Evolutionary conservation across 2,329 filamentous ascomycete genomes (phyloP), one percentile per base, ranked within the genome.

Genomic region (Ceratocystis diversiconidia): DNA sequence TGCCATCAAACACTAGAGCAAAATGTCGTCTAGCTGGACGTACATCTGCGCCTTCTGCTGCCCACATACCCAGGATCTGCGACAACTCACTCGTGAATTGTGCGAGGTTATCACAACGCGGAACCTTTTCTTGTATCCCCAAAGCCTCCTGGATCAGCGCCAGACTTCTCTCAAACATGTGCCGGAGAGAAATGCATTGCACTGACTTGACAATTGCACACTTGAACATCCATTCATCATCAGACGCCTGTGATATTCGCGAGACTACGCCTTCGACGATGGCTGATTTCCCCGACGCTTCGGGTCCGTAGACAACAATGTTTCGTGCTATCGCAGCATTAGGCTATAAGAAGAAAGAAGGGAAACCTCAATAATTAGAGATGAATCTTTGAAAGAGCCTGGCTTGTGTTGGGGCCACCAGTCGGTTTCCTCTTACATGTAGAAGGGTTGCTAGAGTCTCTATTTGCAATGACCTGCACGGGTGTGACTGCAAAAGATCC

Each of bases 261-360:
- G 44, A 41, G 25, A 62, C 15, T 7, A 67, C 66, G 63, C 63
- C 63, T 66, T 79, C 79, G 2, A 87, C 79, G 62, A 96, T 81
- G 61, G 83, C 82, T 41, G 85, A 89, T 76, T 97, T 97, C 50
- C 91, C 92, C 0, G 92, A 95, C 1, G 90, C 87, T 71, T 92
- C 86, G 36, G 91, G 84, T 62, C 94, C 94, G 74, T 97, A 86
- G 61, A 95, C 75, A 25, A 96, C 85, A 10, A 96, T 74, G 68
- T 89, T 88, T 10, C 84, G 79, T 66, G 88, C 88, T 66, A 84
- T 86, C 36, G 89, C 86, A n/a, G 86, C 79, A 60, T 77, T 75
- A 25, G 85, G 82, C 84, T 89, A 72, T 6, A n/a, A n/a, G 32
- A 8, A 10, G 17, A 59, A 7, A 7, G 1, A 22, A 61, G 52